Conservation (phyloP, 768 basidiomycete genomes). For the Pulveroboletus sp. region DNA sequence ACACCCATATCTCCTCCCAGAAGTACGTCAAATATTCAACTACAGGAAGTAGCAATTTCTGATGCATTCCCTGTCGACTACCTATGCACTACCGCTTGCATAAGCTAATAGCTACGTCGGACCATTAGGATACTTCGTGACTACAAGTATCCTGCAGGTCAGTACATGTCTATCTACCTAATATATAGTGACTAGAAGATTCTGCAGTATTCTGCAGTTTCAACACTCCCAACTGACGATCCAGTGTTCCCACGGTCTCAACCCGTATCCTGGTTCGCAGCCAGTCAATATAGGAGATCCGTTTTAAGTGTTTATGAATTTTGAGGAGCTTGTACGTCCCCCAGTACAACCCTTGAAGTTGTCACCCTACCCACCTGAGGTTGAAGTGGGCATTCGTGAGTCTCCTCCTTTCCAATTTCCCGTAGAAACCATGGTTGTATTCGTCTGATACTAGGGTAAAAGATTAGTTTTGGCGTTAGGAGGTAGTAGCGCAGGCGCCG, state of each 20-base stretch:
- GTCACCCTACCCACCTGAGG: slow-evolving; percentile 10
- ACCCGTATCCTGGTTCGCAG: not conserved
- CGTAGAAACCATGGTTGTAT: slow-evolving; percentile 11
- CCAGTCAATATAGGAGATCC: not conserved
- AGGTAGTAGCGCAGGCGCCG: slow-evolving; percentile 15
- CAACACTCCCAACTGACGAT: slow-evolving; percentile 3
- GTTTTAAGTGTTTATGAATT: slow-evolving; percentile 6
- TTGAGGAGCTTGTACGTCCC: not conserved
- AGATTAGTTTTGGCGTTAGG: slow-evolving; percentile 14
- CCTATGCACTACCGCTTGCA: too few species aligned
- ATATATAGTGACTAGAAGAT: too few species aligned
- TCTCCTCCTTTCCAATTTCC: not conserved
- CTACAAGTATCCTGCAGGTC: too few species aligned
- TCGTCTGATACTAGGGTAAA: not conserved
- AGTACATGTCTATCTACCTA: too few species aligned
- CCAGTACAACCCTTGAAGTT: not conserved
- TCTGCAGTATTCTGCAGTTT: too few species aligned
- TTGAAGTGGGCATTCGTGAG: not conserved
- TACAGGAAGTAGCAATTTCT: too few species aligned
- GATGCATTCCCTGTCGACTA: too few species aligned
- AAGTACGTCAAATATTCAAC: too few species aligned
- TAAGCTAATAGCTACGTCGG: too few species aligned
- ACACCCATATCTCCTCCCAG: too few species aligned
- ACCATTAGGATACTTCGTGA: too few species aligned
- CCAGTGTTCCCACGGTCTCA: slow-evolving; percentile 16